These are phyloP conservation scores for Leccinum sublutescens DNA, from an alignment of 768 basidiomycete genomes.

Conservation along the genomic window DNA sequence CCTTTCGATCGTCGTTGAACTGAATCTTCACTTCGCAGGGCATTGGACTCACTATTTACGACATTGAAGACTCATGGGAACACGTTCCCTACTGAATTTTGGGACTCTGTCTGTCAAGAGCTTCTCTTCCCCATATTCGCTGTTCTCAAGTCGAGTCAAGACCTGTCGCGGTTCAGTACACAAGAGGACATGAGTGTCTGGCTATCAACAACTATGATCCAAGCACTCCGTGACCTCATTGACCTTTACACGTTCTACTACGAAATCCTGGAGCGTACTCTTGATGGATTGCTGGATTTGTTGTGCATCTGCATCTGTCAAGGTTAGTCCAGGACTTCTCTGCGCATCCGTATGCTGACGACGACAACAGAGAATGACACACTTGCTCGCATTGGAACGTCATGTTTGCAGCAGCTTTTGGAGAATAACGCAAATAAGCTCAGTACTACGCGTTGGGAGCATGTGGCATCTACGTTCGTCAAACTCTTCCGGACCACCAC, in stretches of 20 bases:
- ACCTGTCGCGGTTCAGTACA: conserved; percentile 88
- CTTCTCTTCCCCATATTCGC: conserved; percentile 98
- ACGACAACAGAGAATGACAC: conserved; percentile 86
- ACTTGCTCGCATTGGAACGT: conserved; percentile 94
- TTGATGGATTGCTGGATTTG: conserved; percentile 92
- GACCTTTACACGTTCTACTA: conserved; percentile 97
- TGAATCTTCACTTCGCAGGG: conserved; percentile 46
- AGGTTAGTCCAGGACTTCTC: conserved; percentile 51
- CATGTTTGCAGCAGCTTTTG: conserved; percentile 93
- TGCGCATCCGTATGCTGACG: conserved; percentile 4
- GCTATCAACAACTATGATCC: conserved; percentile 98
- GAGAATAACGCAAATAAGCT: conserved; percentile 92
- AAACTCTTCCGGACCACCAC: conserved; percentile 97
- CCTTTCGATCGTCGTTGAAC: conserved; percentile 4
- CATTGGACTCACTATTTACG: conserved; percentile 93
- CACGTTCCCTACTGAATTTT: conserved; percentile 87
- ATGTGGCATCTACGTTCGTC: conserved; percentile 88
- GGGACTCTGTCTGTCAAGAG: conserved; percentile 97
- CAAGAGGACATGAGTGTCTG: conserved; percentile 99
- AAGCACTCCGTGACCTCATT: conserved; percentile 92
- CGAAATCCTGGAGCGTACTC: conserved; percentile 80
- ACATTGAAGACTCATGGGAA: conserved; percentile 89
- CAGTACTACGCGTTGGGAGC: conserved; percentile 83
- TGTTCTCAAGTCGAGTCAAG: conserved; percentile 89
- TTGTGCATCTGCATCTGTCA: conserved; percentile 97